phyloP scores from a whole-genome alignment of 2,329 filamentous ascomycete genomes.

The Allantophomopsis cytisporea region DNA sequence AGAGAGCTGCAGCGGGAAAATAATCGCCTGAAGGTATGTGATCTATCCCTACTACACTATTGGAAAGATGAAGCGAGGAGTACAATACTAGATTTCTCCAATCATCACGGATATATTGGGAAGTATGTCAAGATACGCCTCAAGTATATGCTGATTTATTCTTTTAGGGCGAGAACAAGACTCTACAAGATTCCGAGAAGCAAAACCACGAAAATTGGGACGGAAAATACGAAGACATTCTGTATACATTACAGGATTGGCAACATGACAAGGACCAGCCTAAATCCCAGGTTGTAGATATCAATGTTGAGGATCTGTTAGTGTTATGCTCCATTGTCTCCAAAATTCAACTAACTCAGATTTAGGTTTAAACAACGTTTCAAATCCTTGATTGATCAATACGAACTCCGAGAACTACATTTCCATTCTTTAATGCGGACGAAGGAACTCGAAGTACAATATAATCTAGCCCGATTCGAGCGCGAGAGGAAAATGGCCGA shows the following conservation, averaged over 20 bases:
- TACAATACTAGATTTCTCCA: not conserved
- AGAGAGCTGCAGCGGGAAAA: constrained; percentile 93
- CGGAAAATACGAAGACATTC: constrained; percentile 65
- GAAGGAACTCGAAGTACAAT: constrained; percentile 92
- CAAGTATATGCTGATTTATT: constrained; percentile 9
- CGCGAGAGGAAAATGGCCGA: constrained; percentile 83
- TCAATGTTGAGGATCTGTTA: constrained; percentile 82
- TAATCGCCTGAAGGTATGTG: constrained; percentile 82
- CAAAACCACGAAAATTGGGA: constrained; percentile 74
- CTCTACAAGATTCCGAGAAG: constrained; percentile 74
- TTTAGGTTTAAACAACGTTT: constrained; percentile 70
- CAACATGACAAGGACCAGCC: constrained; percentile 79
- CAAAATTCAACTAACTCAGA: constrained; percentile 20
- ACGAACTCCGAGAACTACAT: constrained; percentile 87
- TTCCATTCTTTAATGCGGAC: constrained; percentile 85
- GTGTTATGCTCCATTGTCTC: constrained; percentile 17
- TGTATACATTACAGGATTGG: constrained; percentile 77
- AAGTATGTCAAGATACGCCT: too few relatives aligned
- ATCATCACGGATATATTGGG: too few relatives aligned
- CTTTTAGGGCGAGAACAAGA: constrained; percentile 77
- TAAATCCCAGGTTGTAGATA: constrained; percentile 66
- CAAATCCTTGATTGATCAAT: constrained; percentile 93
- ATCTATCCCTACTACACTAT: not conserved
- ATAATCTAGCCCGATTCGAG: constrained; percentile 78
- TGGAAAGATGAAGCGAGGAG: constrained; percentile 2